Evolutionary conservation across 306 rosid species (phyloP).

Genomic region (Dalbergia cultrata): DNA sequence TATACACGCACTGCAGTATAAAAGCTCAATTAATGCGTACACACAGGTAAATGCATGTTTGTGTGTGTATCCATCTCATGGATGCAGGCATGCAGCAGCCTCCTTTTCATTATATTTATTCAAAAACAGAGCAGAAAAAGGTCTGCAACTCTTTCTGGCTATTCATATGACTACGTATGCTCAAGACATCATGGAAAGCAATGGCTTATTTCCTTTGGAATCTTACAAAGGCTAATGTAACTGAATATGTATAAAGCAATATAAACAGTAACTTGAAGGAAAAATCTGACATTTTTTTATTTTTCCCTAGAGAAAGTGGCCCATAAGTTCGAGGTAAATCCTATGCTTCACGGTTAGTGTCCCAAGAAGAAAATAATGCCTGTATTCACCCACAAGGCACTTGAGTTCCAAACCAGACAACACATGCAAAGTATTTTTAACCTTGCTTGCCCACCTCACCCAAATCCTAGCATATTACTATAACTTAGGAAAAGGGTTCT

Average conservation of each 20-base stretch:
- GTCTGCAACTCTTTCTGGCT: constrained; percentile 23
- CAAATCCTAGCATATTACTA: constrained; percentile 18
- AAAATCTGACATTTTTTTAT: constrained; percentile 2
- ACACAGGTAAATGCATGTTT: too few relatives aligned
- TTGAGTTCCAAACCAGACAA: constrained; percentile 62
- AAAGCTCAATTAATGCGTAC: too few relatives aligned
- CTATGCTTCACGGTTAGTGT: constrained; percentile 46
- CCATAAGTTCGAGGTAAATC: constrained; percentile 31
- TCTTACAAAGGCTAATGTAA: constrained; percentile 29
- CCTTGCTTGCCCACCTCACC: constrained; percentile 51
- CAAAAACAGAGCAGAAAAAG: constrained; percentile 9
- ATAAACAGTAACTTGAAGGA: too few relatives aligned
- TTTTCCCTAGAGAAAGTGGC: neutral
- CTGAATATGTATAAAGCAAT: neutral
- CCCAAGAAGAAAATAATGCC: constrained; percentile 65
- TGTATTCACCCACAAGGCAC: constrained; percentile 59
- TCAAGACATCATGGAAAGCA: neutral
- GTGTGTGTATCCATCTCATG: too few relatives aligned
- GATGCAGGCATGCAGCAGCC: neutral
- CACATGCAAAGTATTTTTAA: constrained; percentile 72
- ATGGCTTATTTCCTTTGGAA: neutral
- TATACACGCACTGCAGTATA: too few relatives aligned
- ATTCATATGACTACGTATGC: neutral
- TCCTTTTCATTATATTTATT: neutral
- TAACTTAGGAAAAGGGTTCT: constrained; percentile 21